phyloP scores from a whole-genome alignment of 805 yeast species.

The Torulaspora quercuum region DNA sequence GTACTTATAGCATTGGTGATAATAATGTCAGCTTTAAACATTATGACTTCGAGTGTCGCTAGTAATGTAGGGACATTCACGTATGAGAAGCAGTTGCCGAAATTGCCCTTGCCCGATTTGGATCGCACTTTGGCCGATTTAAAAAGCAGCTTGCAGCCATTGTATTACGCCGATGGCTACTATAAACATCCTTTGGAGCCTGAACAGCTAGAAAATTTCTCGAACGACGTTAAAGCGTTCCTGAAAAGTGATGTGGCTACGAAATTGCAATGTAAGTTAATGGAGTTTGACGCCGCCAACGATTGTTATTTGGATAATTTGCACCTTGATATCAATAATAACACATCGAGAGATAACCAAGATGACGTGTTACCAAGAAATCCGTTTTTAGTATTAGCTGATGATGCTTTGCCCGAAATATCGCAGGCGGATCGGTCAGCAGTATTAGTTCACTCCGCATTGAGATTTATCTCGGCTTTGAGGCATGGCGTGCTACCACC shows the following conservation, averaged over 20 bases:
- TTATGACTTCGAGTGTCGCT: slow-evolving; percentile 3
- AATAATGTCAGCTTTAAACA: slow-evolving; percentile 3
- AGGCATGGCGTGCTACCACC: slow-evolving; percentile 52
- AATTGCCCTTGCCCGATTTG: slow-evolving; percentile 60
- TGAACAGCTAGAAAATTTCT: slow-evolving; percentile 35
- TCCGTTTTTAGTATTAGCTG: slow-evolving; percentile 70
- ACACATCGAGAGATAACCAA: slow-evolving; percentile 56
- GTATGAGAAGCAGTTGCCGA: slow-evolving; percentile 42
- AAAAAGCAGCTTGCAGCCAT: slow-evolving; percentile 55
- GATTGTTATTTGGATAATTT: slow-evolving; percentile 54
- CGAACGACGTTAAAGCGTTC: slow-evolving; percentile 45
- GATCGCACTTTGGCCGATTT: slow-evolving; percentile 50
- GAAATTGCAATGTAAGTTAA: slow-evolving; percentile 52
- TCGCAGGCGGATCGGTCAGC: slow-evolving; percentile 68
- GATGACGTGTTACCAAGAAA: slow-evolving; percentile 72
- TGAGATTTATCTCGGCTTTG: slow-evolving; percentile 61
- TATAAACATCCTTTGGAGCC: slow-evolving; percentile 31
- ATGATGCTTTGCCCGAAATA: slow-evolving; percentile 65
- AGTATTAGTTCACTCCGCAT: slow-evolving; percentile 58
- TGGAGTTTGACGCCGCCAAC: slow-evolving; percentile 42
- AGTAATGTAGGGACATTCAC: slow-evolving; percentile 10
- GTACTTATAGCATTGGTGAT: too few species aligned
- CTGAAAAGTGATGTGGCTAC: slow-evolving; percentile 41
- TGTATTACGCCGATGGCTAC: slow-evolving; percentile 53
- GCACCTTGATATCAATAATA: slow-evolving; percentile 41